Base-by-base conservation (phyloP, 1,284 basidiomycete genomes). In the Cystobasidiaceae sp. region DNA sequence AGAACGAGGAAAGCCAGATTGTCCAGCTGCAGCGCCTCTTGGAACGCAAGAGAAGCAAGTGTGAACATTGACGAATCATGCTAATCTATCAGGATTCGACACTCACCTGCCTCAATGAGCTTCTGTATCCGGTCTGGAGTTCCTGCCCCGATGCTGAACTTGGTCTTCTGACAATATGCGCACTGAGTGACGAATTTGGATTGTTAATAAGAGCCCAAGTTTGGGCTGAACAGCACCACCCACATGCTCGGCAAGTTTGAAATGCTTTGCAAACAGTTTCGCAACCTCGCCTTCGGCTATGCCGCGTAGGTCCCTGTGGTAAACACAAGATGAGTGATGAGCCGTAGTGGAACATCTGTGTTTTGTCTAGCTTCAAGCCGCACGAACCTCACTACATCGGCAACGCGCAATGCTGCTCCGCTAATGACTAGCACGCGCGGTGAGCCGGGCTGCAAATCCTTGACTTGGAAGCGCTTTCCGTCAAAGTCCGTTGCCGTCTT, bases 81-180 rank as follows among this genome's bases (percentile, higher is more conserved):
- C 23, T 13, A 17, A 7, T 7, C 15, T 21, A 45, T 21, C 1
- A 15, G 4, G 37, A 15, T 33, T 3, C 27, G 23, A 43, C 23
- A 48, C 83, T 73, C 67, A 87, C 89, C 86, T 70, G 85, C 84
- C 68, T 89, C 86, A 73, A 92, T 79, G 63, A 92, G 78, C 75
- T 90, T 90, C 60, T 87, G 87, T 60, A 92, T 77, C 72, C 89
- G 82, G 41, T 86, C 86, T 50, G 89, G 89, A 9, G 89, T 92
- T 25, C 90, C 90, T 25, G 86, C 86, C 32, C 88, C 89, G 28
- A 85, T 81, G 19, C 85, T 86, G 49, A 91, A 81, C 74, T 85
- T 88, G 17, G 88, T 88, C 69, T 83, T 81, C 74, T 82, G 82
- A 70, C 92, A 79, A 77, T 89, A 88, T 8, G 58, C 49, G 50